A percentile compares a stretch with the other conserved stretches of the same genome.
phyloP scores from a whole-genome alignment of 345 rosid species.

The Hibiscus trionum region DNA sequence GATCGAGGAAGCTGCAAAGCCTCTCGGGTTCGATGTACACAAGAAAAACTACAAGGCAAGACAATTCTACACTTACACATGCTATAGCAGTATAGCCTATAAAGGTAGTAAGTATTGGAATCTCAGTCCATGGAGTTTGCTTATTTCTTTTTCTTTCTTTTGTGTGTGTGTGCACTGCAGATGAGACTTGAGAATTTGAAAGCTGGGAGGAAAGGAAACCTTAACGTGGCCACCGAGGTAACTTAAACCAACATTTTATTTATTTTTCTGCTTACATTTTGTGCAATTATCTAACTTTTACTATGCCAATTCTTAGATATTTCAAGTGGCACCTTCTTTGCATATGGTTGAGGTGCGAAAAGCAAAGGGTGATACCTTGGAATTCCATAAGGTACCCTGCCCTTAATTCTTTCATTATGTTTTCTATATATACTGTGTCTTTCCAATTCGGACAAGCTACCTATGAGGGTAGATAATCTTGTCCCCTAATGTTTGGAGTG shows the following conservation, averaged over 20 bases:
- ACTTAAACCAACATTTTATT: not conserved
- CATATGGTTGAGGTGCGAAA: conserved; percentile 95
- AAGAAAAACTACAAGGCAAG: conserved; percentile 90
- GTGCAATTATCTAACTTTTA: not conserved
- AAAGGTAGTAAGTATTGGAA: not conserved
- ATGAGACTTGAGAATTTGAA: conserved; percentile 85
- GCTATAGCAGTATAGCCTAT: not conserved
- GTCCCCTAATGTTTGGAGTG: not conserved
- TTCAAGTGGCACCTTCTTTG: conserved; percentile 95
- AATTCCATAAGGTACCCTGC: conserved; percentile 73
- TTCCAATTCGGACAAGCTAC: not conserved
- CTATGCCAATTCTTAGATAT: conserved; percentile 38
- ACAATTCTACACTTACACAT: not conserved
- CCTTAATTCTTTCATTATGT: not conserved
- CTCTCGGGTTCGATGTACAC: conserved; percentile 88
- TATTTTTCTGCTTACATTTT: not conserved
- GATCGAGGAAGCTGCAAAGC: conserved; percentile 90
- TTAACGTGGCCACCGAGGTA: conserved; percentile 87
- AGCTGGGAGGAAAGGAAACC: conserved; percentile 95
- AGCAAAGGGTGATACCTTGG: conserved; percentile 92
- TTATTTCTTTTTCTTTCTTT: not conserved
- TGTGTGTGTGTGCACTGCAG: conserved; percentile 27
- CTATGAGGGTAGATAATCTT: not conserved
- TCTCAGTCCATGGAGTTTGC: not conserved
- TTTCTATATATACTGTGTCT: not conserved